A percentile compares a stretch with the other conserved stretches of the same genome.
Evolutionary conservation across 73 alveolate species (phyloP).

Genomic region (Durusdinium trenchii): DNA sequence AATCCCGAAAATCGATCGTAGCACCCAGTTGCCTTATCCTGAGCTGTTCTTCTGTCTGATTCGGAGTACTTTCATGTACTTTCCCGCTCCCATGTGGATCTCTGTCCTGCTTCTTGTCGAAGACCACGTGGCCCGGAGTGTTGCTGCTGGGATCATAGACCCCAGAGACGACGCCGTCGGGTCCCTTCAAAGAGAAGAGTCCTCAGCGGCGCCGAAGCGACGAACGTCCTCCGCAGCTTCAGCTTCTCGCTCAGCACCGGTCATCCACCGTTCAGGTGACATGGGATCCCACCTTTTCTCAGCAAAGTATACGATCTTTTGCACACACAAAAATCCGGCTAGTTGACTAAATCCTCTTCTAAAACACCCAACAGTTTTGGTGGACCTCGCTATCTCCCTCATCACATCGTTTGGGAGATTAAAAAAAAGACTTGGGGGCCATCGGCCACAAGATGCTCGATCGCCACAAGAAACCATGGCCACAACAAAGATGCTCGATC

Average conservation of each 20-base stretch:
- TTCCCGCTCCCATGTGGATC: too few relatives aligned
- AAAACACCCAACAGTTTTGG: neutral
- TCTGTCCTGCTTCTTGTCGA: constrained; percentile 37
- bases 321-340: neutral
- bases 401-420: too few relatives aligned
- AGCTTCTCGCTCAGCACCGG: neutral
- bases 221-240: neutral
- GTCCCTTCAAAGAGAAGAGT: neutral
- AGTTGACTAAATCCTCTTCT: neutral
- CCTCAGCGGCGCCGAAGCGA: neutral
- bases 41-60: too few relatives aligned
- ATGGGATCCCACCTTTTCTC: neutral
- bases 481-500: too few relatives aligned
- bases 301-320: neutral
- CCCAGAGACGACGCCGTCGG: constrained; percentile 22
- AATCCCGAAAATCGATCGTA: too few relatives aligned
- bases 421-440: too few relatives aligned
- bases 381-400: too few relatives aligned
- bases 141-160: constrained; percentile 19
- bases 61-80: too few relatives aligned
- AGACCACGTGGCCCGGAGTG: constrained; percentile 19
- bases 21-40: too few relatives aligned
- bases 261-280: neutral
- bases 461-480: too few relatives aligned
- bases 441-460: too few relatives aligned